phyloP scores from a whole-genome alignment of 208 protist species.

The Leishmania turanica region DNA sequence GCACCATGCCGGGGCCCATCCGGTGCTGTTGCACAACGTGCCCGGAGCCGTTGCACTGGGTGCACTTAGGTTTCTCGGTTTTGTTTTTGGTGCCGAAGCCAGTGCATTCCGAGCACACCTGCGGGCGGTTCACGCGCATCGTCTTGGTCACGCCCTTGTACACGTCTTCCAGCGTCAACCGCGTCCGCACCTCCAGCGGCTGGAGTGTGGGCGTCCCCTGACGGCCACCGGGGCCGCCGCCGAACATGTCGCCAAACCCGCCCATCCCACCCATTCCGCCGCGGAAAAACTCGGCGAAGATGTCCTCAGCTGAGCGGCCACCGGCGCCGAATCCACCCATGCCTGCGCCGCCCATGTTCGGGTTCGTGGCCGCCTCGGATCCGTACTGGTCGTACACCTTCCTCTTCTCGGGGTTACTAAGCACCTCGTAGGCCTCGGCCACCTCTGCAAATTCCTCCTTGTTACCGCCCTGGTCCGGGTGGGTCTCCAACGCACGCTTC shows the following conservation, averaged over 20 bases:
- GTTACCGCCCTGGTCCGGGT: slow-evolving; percentile 92
- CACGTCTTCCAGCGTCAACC: slow-evolving; percentile 83
- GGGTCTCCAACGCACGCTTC: slow-evolving; percentile 89
- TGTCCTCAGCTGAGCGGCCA: slow-evolving; percentile 86
- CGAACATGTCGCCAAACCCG: slow-evolving; percentile 83
- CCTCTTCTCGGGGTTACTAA: slow-evolving; percentile 95
- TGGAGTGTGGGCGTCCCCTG: slow-evolving; percentile 60
- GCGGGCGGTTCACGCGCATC: slow-evolving; percentile 79
- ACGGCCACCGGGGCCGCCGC: slow-evolving; percentile 34
- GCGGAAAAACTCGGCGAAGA: slow-evolving; percentile 92
- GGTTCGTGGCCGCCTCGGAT: slow-evolving; percentile 79
- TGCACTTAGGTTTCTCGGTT: slow-evolving; percentile 89
- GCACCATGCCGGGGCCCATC: slow-evolving; percentile 97
- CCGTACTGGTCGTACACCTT: slow-evolving; percentile 97
- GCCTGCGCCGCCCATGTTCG: slow-evolving; percentile 54
- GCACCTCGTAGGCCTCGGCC: slow-evolving; percentile 97
- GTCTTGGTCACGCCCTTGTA: slow-evolving; percentile 84
- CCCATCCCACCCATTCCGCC: slow-evolving; percentile 75
- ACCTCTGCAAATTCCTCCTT: slow-evolving; percentile 93
- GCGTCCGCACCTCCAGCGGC: slow-evolving; percentile 80
- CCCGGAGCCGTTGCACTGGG: slow-evolving; percentile 93
- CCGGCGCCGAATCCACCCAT: slow-evolving; percentile 51
- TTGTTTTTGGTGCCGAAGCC: slow-evolving; percentile 91
- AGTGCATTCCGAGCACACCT: slow-evolving; percentile 86
- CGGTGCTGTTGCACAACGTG: slow-evolving; percentile 93